Base-by-base conservation (phyloP, 805 yeast species). In the Metschnikowia orientalis region DNA sequence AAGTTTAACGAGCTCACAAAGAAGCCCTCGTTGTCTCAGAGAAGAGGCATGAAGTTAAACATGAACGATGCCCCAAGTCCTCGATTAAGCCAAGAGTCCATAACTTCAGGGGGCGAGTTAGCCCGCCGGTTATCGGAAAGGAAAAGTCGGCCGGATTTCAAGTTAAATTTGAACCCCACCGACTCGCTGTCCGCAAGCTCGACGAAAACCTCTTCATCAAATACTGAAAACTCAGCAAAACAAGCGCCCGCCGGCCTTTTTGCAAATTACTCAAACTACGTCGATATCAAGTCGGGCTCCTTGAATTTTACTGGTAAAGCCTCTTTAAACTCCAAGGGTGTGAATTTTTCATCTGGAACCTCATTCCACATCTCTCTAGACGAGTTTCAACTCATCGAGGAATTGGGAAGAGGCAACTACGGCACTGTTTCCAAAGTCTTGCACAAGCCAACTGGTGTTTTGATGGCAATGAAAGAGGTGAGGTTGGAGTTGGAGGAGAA, bases 391-490 rank as follows among this genome's bases (percentile, higher is more conserved):
- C 77, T 83, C 43, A 67, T 86, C 37, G 95, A 82, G 32, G 97
- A 90, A 58, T 65, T 92, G 28, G 98, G 98, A 2, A 75, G 90
- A 28, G 98, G 98, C 7, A 92, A 92, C 61, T 92, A 92, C 58
- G 98, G 98, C 34, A 85, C 95, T 1, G 98, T 92, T 6, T 77
- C 89, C 14, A 89, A 88, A 58, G 98, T 90, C 3, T 63, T 86
- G 26, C 97, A 92, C 59, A 86, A 80, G 51, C 97, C 97, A 8
- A 88, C 95, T 0, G 84, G 87, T 13, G 83, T 90, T 12, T 61
- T 79, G 12, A 88, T 92, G 97, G 97, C 97, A 2, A 87, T 92
- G 94, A 92, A 92, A 58, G 97, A 92, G 57, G 95, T 92, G 27
- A 69, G 96, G 34, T 64, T 92, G 28, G 97, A 90, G 56, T 69